These are phyloP conservation scores for Plasmodium cynomolgi DNA, from an alignment of 169 alveolate species.

Conservation along the genomic window DNA sequence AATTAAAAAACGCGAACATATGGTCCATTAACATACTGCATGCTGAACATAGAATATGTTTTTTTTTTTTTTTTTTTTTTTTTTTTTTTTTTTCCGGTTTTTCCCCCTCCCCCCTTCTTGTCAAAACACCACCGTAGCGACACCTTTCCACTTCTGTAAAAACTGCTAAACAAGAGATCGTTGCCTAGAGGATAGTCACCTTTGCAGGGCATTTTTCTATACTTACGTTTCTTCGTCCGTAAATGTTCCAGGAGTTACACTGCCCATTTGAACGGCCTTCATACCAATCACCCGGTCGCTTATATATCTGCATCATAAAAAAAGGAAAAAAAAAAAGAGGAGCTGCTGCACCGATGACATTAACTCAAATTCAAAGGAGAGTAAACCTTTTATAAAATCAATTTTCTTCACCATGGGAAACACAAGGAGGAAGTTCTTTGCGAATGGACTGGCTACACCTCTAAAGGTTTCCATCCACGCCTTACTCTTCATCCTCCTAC, in stretches of 20 bases:
- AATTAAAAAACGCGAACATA: not conserved
- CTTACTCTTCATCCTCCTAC: not conserved
- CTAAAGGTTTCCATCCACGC: not conserved
- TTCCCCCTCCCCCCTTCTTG: not conserved
- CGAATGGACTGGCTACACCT: not conserved
- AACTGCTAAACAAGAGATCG: not conserved
- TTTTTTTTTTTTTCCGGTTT: not conserved
- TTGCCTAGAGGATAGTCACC: not conserved
- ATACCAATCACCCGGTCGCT: not conserved
- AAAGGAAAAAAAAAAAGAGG: not conserved
- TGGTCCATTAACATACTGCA: not conserved
- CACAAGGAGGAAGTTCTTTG: not conserved
- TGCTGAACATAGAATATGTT: not conserved
- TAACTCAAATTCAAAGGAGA: not conserved
- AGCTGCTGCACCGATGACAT: not conserved
- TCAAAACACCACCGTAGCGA: not conserved
- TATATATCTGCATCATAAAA: not conserved
- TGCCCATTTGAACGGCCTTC: not conserved
- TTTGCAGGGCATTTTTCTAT: not conserved
- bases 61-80: too few relatives aligned
- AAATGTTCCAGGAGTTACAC: not conserved
- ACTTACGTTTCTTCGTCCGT: not conserved
- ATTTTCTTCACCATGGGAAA: not conserved
- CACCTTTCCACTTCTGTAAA: not conserved
- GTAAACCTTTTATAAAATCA: not conserved